Evolutionary conservation across 2,329 filamentous ascomycete genomes (phyloP).

Genomic region (Stagonosporopsis tanaceti): DNA sequence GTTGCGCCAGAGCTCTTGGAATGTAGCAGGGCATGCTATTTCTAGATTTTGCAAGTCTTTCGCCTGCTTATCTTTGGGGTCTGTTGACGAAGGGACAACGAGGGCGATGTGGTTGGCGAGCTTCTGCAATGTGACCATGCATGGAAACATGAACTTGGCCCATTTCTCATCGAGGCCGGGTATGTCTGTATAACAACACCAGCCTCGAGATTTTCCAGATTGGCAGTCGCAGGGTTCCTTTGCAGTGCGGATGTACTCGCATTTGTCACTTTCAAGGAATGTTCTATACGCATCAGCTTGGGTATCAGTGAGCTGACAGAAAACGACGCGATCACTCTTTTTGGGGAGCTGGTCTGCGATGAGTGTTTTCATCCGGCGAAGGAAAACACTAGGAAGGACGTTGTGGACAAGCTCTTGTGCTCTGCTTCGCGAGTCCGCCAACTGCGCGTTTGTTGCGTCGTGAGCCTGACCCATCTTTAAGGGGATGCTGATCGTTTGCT

Average conservation of each 20-base stretch:
- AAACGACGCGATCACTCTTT: constrained; percentile 93
- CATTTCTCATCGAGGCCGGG: constrained; percentile 67
- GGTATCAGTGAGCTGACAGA: constrained; percentile 85
- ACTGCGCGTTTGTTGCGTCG: constrained; percentile 82
- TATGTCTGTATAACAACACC: constrained; percentile 75
- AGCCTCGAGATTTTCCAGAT: constrained; percentile 75
- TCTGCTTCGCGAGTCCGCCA: constrained; percentile 80
- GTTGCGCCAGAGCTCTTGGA: constrained; percentile 75
- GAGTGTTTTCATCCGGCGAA: constrained; percentile 89
- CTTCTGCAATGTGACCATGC: constrained; percentile 83
- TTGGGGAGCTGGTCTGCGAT: constrained; percentile 93
- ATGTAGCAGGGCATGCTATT: constrained; percentile 76
- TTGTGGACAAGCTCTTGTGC: constrained; percentile 87
- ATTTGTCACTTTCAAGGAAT: constrained; percentile 75
- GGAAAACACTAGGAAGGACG: constrained; percentile 86
- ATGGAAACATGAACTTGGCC: constrained; percentile 83
- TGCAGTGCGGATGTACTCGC: constrained; percentile 72
- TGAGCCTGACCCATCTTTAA: constrained; percentile 90
- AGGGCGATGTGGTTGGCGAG: constrained; percentile 92
- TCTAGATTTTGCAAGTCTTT: constrained; percentile 78
- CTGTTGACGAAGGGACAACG: constrained; percentile 73
- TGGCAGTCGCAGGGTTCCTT: constrained; percentile 74
- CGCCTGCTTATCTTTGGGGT: constrained; percentile 75
- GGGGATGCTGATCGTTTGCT: constrained; percentile 76
- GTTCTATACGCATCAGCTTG: constrained; percentile 85